phyloP scores from a whole-genome alignment of 768 basidiomycete genomes.

The Kwoniella dejecticola region DNA sequence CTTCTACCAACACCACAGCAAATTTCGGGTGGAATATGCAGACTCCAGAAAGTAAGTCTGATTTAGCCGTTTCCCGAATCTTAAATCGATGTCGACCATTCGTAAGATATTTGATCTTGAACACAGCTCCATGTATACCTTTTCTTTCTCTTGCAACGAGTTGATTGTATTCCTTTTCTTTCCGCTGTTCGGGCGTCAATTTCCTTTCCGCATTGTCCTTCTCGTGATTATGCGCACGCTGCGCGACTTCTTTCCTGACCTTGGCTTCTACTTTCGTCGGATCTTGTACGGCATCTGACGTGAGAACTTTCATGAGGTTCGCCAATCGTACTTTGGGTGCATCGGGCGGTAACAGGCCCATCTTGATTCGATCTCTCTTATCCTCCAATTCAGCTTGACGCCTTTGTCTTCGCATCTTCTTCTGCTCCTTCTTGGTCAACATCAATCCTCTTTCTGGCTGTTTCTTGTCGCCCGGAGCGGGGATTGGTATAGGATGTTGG shows the following conservation, averaged over 20 bases:
- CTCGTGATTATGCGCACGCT: conserved; percentile 83
- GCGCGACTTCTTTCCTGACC: conserved; percentile 87
- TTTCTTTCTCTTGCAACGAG: conserved; percentile 85
- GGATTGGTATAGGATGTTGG: conserved; percentile 96
- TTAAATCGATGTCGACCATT: conserved; percentile 95
- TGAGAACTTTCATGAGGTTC: conserved; percentile 96
- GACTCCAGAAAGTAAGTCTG: conserved; percentile 79
- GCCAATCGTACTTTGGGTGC: conserved; percentile 93
- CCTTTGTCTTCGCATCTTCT: conserved; percentile 92
- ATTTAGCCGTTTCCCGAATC: conserved; percentile 93
- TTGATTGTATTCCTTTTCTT: conserved; percentile 83
- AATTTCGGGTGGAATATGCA: conserved; percentile 89
- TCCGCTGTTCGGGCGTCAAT: conserved; percentile 82
- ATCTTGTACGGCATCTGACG: conserved; percentile 94
- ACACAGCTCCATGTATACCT: conserved; percentile 78
- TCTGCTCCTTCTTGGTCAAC: conserved; percentile 94
- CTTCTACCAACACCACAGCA: conserved; percentile 90
- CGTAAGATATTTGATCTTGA: conserved; percentile 88
- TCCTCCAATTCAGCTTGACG: conserved; percentile 88
- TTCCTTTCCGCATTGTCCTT: conserved; percentile 92
- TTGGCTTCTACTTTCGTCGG: conserved; percentile 96
- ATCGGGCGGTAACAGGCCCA: conserved; percentile 94
- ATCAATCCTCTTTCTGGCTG: conserved; percentile 79
- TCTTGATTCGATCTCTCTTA: conserved; percentile 88
- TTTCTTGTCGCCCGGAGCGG: conserved; percentile 80